Conservation (phyloP, 805 yeast species). For the Alloascoidea hylecoeti region DNA sequence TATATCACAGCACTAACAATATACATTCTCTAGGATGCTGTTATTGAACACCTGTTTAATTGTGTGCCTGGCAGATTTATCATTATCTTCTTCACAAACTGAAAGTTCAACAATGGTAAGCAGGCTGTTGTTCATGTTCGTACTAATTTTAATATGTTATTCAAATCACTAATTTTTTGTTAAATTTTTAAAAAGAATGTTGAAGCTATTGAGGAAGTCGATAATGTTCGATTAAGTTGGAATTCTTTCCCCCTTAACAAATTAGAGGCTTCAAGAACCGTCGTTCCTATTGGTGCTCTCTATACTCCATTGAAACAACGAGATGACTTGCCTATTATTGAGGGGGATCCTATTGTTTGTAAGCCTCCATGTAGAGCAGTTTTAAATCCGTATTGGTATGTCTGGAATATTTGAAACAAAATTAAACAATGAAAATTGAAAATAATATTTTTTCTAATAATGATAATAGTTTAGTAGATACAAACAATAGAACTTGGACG, state of each 20-base stretch:
- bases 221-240: constrained; percentile 71
- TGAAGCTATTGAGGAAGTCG: constrained; percentile 49
- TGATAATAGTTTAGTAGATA: constrained; percentile 10
- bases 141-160: neutral
- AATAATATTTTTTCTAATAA: neutral
- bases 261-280: constrained; percentile 33
- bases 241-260: constrained; percentile 43
- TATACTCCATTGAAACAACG: constrained; percentile 45
- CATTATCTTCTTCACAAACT: neutral
- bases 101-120: neutral
- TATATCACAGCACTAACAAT: neutral
- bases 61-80: too few relatives aligned
- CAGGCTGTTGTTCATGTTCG: neutral
- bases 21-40: neutral
- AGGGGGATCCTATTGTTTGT: constrained; percentile 31
- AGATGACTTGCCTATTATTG: constrained; percentile 19
- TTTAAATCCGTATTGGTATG: constrained; percentile 34
- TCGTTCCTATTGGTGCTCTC: constrained; percentile 40
- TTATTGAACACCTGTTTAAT: neutral
- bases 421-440: neutral
- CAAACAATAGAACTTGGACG: constrained; percentile 25
- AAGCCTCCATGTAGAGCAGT: constrained; percentile 36
- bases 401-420: constrained; percentile 6
- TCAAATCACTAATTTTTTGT: neutral
- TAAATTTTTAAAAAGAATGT: constrained; percentile 14